Evolutionary conservation across 495 filamentous ascomycete species (phyloP).

Genomic region (Penicillium tannophilum): DNA sequence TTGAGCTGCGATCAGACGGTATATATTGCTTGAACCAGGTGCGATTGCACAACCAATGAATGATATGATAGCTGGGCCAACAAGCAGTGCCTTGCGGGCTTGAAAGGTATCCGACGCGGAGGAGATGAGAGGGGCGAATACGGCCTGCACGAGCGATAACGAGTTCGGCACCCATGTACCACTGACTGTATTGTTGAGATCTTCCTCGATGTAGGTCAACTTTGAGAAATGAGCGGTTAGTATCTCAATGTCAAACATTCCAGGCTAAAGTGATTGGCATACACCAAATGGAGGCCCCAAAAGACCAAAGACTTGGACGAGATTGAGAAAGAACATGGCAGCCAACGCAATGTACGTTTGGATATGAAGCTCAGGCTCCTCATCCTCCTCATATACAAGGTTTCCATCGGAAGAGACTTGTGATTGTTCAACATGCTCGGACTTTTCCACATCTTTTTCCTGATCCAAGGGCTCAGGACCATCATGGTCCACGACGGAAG

Average conservation of each 20-base stretch:
- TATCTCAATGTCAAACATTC: neutral
- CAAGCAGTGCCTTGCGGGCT: conserved; percentile 12
- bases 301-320: conserved; percentile 18
- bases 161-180: conserved; percentile 18
- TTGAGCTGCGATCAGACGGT: conserved; percentile 13
- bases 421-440: too few relatives aligned
- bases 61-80: conserved; percentile 12
- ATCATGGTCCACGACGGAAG: too few relatives aligned
- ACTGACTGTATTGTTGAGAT: conserved; percentile 13
- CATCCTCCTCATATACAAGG: neutral
- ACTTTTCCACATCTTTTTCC: too few relatives aligned
- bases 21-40: conserved; percentile 13
- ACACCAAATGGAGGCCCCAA: conserved; percentile 15
- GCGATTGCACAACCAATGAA: conserved; percentile 7
- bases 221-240: neutral
- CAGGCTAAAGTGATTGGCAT: neutral
- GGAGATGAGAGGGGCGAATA: conserved; percentile 13
- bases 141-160: conserved; percentile 15
- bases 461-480: too few relatives aligned
- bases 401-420: too few relatives aligned
- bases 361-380: conserved; percentile 11
- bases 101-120: conserved; percentile 18
- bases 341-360: conserved; percentile 13
- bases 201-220: conserved; percentile 7
- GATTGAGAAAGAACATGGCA: conserved; percentile 14